Base-by-base conservation (phyloP, 306 rosid species). In the Acacia acuminata region DNA sequence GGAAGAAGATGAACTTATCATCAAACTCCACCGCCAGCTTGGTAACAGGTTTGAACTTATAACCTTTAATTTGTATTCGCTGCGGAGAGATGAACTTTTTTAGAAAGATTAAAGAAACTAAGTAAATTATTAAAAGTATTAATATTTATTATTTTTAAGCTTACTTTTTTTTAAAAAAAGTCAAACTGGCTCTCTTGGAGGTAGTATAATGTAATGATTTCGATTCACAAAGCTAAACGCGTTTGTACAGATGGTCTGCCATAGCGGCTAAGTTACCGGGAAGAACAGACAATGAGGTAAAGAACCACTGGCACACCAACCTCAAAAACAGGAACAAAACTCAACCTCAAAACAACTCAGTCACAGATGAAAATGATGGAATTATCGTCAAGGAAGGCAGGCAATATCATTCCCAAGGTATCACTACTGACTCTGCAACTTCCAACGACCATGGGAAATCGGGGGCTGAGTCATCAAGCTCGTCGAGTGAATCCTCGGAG, bases 241-340 rank as follows among this genome's bases (percentile, higher is more conserved):
- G 12, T 65, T 36, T 66, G 15, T 67, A 38, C 81, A 86, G 87
- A 84, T 87, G 89, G 89, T 83, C 90, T 17, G 48, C 44, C 6
- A 87, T 87, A 60, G 87, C 90, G 0, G 87, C 90, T 3, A 75
- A 78, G 9, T 56, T 87, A 30, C 82, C 85, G 0, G 90, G 87
- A 51, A 87, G 90, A 81, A 81, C 89, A 11, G 89, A 86, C 47
- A 86, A 73, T 8, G 89, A 86, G 73, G 51, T 86, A 15, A 86
- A 86, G 82, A 86, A 86, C 38, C 85, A 86, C 42, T 87, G 90
- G 90, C 90, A 87, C 30, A 84, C 85, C 14, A 30, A 80, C 0
- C 87, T 87, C n/a, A 84, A 87, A 68, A 84, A 75, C 6, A 38
- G 3, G 30, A 24, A 6, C 50, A 13, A 1, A 38, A 38, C 0